A percentile compares a stretch with the other conserved stretches of the same genome.
These are phyloP conservation scores for Eragrostis tef DNA, from an alignment of 202 grass and related monocot genomes.

Conservation along the genomic window DNA sequence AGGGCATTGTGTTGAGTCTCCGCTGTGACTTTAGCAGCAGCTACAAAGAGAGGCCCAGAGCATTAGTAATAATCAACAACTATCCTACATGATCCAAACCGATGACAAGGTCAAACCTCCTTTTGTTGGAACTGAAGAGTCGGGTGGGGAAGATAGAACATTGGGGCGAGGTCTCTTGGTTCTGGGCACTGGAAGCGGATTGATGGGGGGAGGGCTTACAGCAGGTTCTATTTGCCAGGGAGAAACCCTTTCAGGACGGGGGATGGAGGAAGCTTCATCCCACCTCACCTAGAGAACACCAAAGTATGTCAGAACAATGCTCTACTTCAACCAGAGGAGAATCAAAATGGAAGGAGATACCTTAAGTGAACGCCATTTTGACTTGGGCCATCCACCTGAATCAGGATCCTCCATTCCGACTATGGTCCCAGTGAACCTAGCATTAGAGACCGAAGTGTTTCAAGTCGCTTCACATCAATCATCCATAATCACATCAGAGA, in stretches of 20 bases:
- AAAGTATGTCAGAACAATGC: conserved; percentile 31
- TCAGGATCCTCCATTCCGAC: conserved; percentile 76
- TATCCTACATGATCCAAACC: conserved; percentile 15
- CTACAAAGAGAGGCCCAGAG: conserved; percentile 24
- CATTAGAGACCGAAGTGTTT: neutral
- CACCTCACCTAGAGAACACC: conserved; percentile 68
- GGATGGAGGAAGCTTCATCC: conserved; percentile 90
- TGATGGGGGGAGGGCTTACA: conserved; percentile 63
- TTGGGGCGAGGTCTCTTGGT: conserved; percentile 67
- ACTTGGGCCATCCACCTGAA: conserved; percentile 72
- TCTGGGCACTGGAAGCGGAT: conserved; percentile 62
- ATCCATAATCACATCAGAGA: conserved; percentile 9
- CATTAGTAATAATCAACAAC: conserved; percentile 33
- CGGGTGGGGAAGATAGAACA: conserved; percentile 46
- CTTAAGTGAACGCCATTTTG: conserved; percentile 92
- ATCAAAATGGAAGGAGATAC: conserved; percentile 38
- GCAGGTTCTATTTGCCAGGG: conserved; percentile 93
- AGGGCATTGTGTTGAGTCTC: conserved; percentile 52
- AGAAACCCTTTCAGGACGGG: conserved; percentile 92
- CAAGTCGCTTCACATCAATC: conserved; percentile 14
- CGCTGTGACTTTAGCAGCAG: conserved; percentile 48
- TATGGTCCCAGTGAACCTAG: conserved; percentile 94
- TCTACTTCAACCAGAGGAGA: conserved; percentile 2
- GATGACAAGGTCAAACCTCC: conserved; percentile 62
- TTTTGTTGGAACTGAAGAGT: conserved; percentile 69